phyloP scores from a whole-genome alignment of 176 grass and related monocot genomes.

The Paspalum vaginatum region DNA sequence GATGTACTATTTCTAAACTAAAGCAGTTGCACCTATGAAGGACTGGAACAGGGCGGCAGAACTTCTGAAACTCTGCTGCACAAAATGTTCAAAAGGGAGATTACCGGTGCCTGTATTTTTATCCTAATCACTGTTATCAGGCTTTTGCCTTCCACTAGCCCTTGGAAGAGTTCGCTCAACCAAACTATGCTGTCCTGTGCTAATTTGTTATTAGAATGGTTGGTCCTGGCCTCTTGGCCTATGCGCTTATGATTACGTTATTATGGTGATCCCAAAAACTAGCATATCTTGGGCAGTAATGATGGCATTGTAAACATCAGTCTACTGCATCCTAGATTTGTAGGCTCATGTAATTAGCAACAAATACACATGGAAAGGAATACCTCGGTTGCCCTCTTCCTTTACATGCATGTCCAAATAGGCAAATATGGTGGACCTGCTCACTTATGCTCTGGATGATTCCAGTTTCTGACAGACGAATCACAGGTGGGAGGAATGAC shows the following conservation, averaged over 20 bases:
- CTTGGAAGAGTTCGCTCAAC: conserved; percentile 24
- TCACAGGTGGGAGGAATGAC: background rate
- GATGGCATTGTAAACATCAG: conserved; percentile 21
- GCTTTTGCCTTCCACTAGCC: conserved; percentile 49
- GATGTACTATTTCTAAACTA: conserved; percentile 23
- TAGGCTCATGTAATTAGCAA: conserved; percentile 32
- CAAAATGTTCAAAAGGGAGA: conserved; percentile 31
- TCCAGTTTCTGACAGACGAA: conserved; percentile 14
- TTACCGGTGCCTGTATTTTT: conserved; percentile 20
- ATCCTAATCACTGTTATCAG: conserved; percentile 27
- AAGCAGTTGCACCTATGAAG: conserved; percentile 10
- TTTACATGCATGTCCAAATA: background rate
- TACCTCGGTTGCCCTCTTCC: background rate
- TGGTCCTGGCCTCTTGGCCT: conserved; percentile 16
- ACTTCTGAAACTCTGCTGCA: conserved; percentile 37
- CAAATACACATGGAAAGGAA: background rate
- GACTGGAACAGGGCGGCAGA: conserved; percentile 38
- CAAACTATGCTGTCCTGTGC: background rate
- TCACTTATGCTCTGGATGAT: conserved; percentile 27
- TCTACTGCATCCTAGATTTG: conserved; percentile 31
- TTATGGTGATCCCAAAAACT: conserved; percentile 26
- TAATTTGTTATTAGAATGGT: conserved; percentile 33
- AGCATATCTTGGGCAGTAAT: conserved; percentile 23
- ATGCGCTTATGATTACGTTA: conserved; percentile 25
- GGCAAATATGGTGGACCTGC: background rate